Conservation (phyloP, 2,329 filamentous ascomycete species). For the Aschersonia sp. region DNA sequence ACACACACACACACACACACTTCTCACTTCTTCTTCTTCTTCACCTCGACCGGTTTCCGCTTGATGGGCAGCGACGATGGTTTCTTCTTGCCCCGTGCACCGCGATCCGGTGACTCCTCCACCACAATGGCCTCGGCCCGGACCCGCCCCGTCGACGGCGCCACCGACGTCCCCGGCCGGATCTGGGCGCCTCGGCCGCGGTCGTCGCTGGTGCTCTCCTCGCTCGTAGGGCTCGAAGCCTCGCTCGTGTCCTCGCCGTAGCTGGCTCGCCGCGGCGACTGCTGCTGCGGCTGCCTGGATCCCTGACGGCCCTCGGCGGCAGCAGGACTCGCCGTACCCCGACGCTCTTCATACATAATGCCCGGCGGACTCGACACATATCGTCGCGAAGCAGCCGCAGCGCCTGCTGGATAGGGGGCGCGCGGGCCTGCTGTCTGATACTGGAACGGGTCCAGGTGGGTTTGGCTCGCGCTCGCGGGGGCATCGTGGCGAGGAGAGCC, state of each 20-base stretch:
- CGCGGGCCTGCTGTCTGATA: slow-evolving; percentile 34
- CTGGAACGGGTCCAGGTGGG: slow-evolving; percentile 31
- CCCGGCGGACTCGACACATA: slow-evolving; percentile 21
- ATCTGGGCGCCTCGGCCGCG: slow-evolving; percentile 19
- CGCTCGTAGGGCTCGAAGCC: slow-evolving; percentile 18
- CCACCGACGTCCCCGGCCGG: slow-evolving; percentile 3
- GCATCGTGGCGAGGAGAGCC: slow-evolving; percentile 18
- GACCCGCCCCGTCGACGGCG: slow-evolving; percentile 6
- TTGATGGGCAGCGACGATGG: slow-evolving; percentile 23
- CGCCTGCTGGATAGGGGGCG: slow-evolving; percentile 17
- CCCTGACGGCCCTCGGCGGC: slow-evolving; percentile 17
- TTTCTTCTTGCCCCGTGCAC: slow-evolving; percentile 24
- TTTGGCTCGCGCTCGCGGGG: slow-evolving; percentile 13
- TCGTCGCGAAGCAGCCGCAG: slow-evolving; percentile 19
- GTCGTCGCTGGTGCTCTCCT: slow-evolving; percentile 22
- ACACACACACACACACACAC: background rate
- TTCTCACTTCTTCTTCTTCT: slow-evolving; percentile 20
- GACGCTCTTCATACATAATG: slow-evolving; percentile 11
- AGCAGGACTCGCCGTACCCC: slow-evolving; percentile 12
- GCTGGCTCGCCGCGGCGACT: slow-evolving; percentile 9
- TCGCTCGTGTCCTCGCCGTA: slow-evolving; percentile 19
- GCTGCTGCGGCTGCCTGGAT: slow-evolving; percentile 5
- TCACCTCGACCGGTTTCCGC: slow-evolving; percentile 19
- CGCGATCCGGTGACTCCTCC: slow-evolving; percentile 17
- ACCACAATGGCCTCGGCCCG: slow-evolving; percentile 22